Evolutionary conservation across 2,329 filamentous ascomycete genomes (phyloP).

Genomic region (Colletotrichum tropicicola): DNA sequence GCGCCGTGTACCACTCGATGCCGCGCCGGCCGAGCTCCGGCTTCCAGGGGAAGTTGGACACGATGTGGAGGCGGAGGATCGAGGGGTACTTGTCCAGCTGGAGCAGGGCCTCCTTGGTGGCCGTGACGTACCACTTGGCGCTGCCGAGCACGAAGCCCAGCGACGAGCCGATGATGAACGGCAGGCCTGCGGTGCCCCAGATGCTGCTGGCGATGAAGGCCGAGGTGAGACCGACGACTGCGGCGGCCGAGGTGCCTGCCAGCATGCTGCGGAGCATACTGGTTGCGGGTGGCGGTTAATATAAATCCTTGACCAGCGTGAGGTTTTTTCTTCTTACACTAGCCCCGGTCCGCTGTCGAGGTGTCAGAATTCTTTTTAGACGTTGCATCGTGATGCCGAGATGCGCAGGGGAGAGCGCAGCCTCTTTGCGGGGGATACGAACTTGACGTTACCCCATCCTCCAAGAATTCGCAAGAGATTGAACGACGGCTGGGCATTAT

Average conservation of each 20-base stretch:
- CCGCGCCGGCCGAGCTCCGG: slow-evolving; percentile 18
- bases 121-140: slow-evolving; percentile 30
- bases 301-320: no score
- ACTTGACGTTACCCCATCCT: slow-evolving; percentile 33
- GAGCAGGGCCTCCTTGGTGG: slow-evolving; percentile 30
- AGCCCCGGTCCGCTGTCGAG: neutral
- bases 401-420: no score
- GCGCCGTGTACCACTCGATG: slow-evolving; percentile 23
- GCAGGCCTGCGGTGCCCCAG: slow-evolving; percentile 34
- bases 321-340: neutral
- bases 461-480: slow-evolving; percentile 30
- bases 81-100: slow-evolving; percentile 33
- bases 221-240: slow-evolving; percentile 28
- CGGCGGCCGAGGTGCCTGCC: slow-evolving; percentile 32
- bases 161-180: slow-evolving; percentile 33
- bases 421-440: no score
- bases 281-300: slow-evolving; percentile 6
- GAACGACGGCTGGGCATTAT: neutral
- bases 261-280: slow-evolving; percentile 37
- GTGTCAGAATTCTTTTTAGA: no score
- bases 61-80: slow-evolving; percentile 33
- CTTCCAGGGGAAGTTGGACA: slow-evolving; percentile 35
- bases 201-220: slow-evolving; percentile 31
- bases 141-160: slow-evolving; percentile 34
- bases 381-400: no score